phyloP scores from a whole-genome alignment of 1,284 basidiomycete species.

The Ustilago loliicola region DNA sequence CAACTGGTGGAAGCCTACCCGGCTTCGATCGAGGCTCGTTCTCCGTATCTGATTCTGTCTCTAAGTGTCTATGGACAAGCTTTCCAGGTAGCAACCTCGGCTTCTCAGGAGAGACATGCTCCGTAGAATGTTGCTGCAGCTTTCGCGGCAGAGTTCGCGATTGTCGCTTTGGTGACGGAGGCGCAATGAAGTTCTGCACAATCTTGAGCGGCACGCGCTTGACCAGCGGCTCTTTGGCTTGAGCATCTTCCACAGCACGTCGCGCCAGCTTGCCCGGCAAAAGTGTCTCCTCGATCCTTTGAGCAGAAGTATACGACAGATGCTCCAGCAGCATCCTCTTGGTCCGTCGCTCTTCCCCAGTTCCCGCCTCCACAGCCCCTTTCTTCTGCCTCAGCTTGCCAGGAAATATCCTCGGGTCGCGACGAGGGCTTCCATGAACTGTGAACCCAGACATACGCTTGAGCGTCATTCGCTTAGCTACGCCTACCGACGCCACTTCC shows the following conservation, averaged over 20 bases:
- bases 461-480: conserved; percentile 23
- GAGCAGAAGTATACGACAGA: background rate
- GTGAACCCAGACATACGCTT: conserved; percentile 26
- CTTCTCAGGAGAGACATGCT: background rate
- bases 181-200: background rate
- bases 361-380: background rate
- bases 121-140: background rate
- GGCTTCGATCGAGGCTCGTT: background rate
- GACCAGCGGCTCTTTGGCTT: background rate
- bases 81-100: background rate
- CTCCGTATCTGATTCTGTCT: too few species aligned
- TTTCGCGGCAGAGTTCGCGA: background rate
- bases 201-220: background rate
- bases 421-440: conserved; percentile 11
- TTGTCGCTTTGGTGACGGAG: background rate
- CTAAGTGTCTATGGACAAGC: background rate
- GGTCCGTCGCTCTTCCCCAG: background rate
- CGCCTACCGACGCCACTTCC: conserved; percentile 28
- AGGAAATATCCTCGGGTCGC: background rate
- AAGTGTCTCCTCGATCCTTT: background rate
- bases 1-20: background rate
- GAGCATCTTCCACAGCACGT: background rate
- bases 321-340: conserved; percentile 1
- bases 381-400: conserved; percentile 7
- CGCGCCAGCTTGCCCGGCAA: conserved; percentile 11